phyloP scores from a whole-genome alignment of 768 basidiomycete genomes.

The Hygrocybe punicea region DNA sequence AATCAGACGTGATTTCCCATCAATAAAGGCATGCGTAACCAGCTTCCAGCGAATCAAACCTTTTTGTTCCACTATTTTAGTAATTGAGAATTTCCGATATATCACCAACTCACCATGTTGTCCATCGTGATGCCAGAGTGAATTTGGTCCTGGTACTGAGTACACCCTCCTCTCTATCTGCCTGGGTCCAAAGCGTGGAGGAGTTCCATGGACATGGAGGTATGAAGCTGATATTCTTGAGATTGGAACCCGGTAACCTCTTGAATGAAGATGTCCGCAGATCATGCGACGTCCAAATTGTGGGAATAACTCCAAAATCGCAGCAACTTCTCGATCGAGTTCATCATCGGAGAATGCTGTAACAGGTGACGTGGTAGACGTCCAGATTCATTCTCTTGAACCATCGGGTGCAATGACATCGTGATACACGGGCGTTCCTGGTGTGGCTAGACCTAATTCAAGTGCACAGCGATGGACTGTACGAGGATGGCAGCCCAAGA shows the following conservation, averaged over 20 bases:
- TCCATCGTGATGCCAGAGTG: slow-evolving; percentile 35
- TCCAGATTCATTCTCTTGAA: background rate
- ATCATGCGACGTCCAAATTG: slow-evolving; percentile 16
- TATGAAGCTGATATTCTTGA: slow-evolving; percentile 13
- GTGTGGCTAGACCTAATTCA: slow-evolving; percentile 15
- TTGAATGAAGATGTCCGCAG: slow-evolving; percentile 8
- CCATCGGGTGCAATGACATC: slow-evolving; percentile 9
- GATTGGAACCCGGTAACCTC: slow-evolving; percentile 11
- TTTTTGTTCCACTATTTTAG: background rate
- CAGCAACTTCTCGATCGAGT: slow-evolving; percentile 10
- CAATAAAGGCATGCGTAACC: too few species aligned
- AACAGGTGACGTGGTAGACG: slow-evolving; percentile 3
- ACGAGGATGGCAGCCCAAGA: slow-evolving; percentile 12
- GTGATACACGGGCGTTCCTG: slow-evolving; percentile 16
- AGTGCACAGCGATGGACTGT: slow-evolving; percentile 19
- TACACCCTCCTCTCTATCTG: too few species aligned
- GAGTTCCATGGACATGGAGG: slow-evolving; percentile 14
- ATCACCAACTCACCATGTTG: slow-evolving; percentile 29
- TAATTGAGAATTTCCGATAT: background rate
- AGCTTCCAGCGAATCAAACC: slow-evolving; percentile 27
- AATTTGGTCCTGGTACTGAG: slow-evolving; percentile 31
- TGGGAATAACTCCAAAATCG: slow-evolving; percentile 16
- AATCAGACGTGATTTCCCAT: slow-evolving; percentile 27
- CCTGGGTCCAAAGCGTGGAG: slow-evolving; percentile 18
- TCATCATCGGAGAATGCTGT: slow-evolving; percentile 14